These are phyloP conservation scores for Trichophyton mentagrophytes DNA, from an alignment of 2,329 filamentous ascomycete genomes.

Conservation along the genomic window DNA sequence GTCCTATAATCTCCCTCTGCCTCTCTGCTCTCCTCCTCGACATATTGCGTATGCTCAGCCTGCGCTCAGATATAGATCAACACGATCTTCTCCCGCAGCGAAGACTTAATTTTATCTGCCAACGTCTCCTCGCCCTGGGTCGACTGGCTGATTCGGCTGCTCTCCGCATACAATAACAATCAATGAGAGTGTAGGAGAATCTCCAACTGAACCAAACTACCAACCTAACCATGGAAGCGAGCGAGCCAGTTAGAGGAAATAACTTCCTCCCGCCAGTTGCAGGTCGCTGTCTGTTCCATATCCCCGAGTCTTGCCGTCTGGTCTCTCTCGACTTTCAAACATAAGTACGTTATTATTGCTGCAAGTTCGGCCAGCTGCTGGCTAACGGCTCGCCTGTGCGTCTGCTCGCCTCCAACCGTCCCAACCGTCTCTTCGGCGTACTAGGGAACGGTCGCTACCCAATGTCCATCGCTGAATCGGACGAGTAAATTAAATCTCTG, in stretches of 20 bases:
- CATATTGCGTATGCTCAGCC: neutral
- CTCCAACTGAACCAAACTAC: slow-evolving; percentile 1
- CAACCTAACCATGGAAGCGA: neutral
- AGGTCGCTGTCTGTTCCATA: neutral
- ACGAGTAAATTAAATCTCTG: neutral
- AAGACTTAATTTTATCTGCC: neutral
- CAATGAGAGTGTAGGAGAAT: neutral
- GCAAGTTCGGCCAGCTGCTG: neutral
- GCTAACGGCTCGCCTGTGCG: neutral
- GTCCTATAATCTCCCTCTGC: neutral
- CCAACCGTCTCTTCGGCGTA: neutral
- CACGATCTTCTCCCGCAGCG: neutral
- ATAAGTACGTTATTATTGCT: no score
- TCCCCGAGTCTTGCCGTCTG: neutral
- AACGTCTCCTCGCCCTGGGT: neutral
- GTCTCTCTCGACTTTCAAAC: neutral
- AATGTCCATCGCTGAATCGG: neutral
- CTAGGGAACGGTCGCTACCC: neutral
- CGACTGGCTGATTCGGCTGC: neutral
- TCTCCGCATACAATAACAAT: neutral
- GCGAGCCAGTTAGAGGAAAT: neutral
- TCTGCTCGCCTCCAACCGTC: neutral
- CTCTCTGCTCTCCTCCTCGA: neutral
- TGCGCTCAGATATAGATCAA: neutral
- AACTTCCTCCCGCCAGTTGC: no score